Evolutionary conservation across 108 stramenopile genomes (phyloP), one percentile per base, ranked within the genome.

Genomic region (Cyclotella kingstonii): DNA sequence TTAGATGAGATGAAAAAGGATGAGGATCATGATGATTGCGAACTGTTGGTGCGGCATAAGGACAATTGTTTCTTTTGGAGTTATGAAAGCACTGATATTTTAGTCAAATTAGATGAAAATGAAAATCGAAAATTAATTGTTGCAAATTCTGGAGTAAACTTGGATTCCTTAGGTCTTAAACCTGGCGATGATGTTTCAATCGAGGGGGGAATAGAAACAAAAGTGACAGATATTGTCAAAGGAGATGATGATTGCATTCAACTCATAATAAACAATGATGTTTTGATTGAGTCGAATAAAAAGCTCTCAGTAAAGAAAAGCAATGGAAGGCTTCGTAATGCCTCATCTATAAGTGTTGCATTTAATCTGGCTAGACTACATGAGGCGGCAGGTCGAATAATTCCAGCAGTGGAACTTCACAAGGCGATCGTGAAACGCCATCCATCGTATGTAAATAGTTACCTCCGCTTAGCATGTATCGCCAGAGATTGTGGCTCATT

Each of bases 301-400:
- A 30, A 52, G 31, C 23, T 88, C 17, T 55, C 38, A 31, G 81
- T 89, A 8, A 85, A 86, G 48, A 78, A 82, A 35, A 73, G 84
- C 45, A 89, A 92, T 64, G 45, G 65, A 17, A 69, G 81, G 22
- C 64, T 92, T 44, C 57, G 76, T 14, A 67, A 80, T 41, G 63
- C 81, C 1, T 53, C 63, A 18, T 80, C 89, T 8, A 84, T 88
- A 36, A 90, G 81, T 54, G 76, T 90, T 59, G 84, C 84, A 3
- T 94, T 94, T 79, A 94, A 94, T 59, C 56, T 94, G 34, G 93
- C 93, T 5, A 76, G 93, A 10, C 76, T 89, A 17, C 89, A 90
- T 63, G 93, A 94, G 77, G 65, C 81, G 14, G 68, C 76, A 6
- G 89, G 87, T 35, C 54, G 84, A 22, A 83, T 84, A 42, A 52